Evolutionary conservation across 2,329 filamentous ascomycete genomes (phyloP).

Genomic region (Aspergillus calidoustus): DNA sequence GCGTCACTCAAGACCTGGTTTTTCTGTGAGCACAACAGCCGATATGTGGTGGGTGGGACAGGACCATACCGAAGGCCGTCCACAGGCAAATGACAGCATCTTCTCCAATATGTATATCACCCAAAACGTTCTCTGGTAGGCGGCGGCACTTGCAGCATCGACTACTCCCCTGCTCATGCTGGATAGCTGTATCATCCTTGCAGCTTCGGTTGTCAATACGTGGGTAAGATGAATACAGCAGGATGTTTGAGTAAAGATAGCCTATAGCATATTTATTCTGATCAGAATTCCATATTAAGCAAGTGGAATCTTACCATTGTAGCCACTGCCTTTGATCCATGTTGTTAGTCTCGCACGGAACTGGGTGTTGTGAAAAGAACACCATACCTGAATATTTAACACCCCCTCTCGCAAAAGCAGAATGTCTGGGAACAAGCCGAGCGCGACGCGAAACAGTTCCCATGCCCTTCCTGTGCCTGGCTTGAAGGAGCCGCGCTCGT

Average conservation of each 20-base stretch:
- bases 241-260: slow-evolving; percentile 41
- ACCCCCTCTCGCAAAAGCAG: slow-evolving; percentile 31
- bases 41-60: no score
- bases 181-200: slow-evolving; percentile 38
- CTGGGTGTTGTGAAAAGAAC: background rate
- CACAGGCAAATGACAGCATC: slow-evolving; percentile 34
- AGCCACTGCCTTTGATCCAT: background rate
- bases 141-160: slow-evolving; percentile 17
- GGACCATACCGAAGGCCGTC: slow-evolving; percentile 37
- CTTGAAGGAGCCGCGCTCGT: slow-evolving; percentile 43
- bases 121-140: slow-evolving; percentile 42
- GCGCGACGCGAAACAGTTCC: slow-evolving; percentile 45
- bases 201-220: slow-evolving; percentile 38
- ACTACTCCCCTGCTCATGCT: slow-evolving; percentile 34
- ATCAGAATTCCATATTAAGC: background rate
- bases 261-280: slow-evolving; percentile 25
- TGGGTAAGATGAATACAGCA: slow-evolving; percentile 42
- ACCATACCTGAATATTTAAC: slow-evolving; percentile 25
- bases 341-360: background rate
- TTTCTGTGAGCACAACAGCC: background rate
- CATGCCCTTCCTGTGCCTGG: slow-evolving; percentile 46
- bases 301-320: background rate
- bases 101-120: slow-evolving; percentile 48
- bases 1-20: slow-evolving; percentile 40
- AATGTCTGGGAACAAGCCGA: slow-evolving; percentile 43